phyloP scores from a whole-genome alignment of 805 yeast species.

The Hermanozyma aechmeae region DNA sequence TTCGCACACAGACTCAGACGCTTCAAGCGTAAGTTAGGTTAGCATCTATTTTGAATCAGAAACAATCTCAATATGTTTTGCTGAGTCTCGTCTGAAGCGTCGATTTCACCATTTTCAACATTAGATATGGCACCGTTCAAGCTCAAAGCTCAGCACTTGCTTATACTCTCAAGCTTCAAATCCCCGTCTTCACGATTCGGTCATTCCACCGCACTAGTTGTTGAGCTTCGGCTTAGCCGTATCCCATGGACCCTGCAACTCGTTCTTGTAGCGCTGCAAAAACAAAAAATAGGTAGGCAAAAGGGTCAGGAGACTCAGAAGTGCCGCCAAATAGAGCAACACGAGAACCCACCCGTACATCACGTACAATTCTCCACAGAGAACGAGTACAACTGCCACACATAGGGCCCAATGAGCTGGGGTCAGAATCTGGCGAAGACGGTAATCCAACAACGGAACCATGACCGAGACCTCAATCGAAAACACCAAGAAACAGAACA shows the following conservation, averaged over 20 bases:
- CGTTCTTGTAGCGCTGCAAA: constrained; percentile 74
- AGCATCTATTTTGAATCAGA: too few species aligned
- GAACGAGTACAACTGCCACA: constrained; percentile 13
- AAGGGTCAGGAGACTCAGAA: constrained; percentile 31
- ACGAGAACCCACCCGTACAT: constrained; percentile 28
- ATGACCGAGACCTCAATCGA: constrained; percentile 64
- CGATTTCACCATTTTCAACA: too few species aligned
- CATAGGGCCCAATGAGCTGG: constrained; percentile 11
- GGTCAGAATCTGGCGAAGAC: constrained; percentile 37
- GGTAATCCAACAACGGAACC: constrained; percentile 60
- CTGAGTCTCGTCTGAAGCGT: too few species aligned
- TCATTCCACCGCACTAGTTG: too few species aligned
- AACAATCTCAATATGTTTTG: too few species aligned
- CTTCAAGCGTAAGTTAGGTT: too few species aligned
- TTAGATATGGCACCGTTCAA: too few species aligned
- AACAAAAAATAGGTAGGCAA: constrained; percentile 65
- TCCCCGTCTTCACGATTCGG: too few species aligned
- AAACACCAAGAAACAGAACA: constrained; percentile 73
- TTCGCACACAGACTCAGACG: too few species aligned
- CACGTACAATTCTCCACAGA: constrained; percentile 15
- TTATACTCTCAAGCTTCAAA: too few species aligned
- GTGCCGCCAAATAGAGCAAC: constrained; percentile 37
- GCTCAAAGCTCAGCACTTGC: too few species aligned
- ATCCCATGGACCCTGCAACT: constrained; percentile 91
- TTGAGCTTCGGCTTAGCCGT: constrained; percentile 64